Percentiles rank a stretch among this genome's conserved stretches.
phyloP scores from a whole-genome alignment of 2,329 filamentous ascomycete species.

The Penicillium thymicola region DNA sequence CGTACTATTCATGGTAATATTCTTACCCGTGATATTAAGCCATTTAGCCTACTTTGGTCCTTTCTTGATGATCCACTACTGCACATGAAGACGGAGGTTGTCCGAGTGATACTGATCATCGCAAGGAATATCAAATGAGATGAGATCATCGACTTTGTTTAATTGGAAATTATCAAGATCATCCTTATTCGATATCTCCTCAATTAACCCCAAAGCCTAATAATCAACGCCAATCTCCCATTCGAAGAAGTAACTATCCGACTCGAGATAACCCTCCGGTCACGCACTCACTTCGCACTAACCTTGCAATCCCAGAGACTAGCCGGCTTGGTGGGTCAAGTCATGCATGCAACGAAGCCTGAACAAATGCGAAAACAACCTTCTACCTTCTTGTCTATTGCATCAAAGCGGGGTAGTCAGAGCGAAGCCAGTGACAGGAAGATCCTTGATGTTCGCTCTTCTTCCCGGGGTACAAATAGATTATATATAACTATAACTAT shows the following conservation, averaged over 20 bases:
- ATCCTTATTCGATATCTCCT: background rate
- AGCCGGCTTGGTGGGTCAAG: background rate
- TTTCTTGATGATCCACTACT: background rate
- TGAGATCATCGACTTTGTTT: background rate
- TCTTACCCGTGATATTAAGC: too few species aligned
- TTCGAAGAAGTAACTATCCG: background rate
- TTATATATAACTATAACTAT: too few species aligned
- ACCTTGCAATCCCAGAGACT: background rate
- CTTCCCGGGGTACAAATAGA: background rate
- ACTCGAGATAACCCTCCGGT: background rate
- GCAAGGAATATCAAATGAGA: background rate
- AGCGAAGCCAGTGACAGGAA: background rate
- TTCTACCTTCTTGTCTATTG: background rate
- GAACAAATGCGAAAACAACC: background rate
- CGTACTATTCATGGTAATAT: too few species aligned
- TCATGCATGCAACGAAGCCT: background rate
- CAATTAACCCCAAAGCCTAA: background rate
- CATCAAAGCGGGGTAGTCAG: background rate
- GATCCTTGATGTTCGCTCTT: background rate
- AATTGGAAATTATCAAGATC: background rate
- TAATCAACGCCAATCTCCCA: background rate
- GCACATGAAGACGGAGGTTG: slow-evolving; percentile 4
- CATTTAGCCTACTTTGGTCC: too few species aligned
- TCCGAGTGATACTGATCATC: slow-evolving; percentile 1
- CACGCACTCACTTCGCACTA: background rate